These are phyloP conservation scores for Malassezia brasiliensis DNA, from an alignment of 1,284 basidiomycete genomes.

Conservation along the genomic window DNA sequence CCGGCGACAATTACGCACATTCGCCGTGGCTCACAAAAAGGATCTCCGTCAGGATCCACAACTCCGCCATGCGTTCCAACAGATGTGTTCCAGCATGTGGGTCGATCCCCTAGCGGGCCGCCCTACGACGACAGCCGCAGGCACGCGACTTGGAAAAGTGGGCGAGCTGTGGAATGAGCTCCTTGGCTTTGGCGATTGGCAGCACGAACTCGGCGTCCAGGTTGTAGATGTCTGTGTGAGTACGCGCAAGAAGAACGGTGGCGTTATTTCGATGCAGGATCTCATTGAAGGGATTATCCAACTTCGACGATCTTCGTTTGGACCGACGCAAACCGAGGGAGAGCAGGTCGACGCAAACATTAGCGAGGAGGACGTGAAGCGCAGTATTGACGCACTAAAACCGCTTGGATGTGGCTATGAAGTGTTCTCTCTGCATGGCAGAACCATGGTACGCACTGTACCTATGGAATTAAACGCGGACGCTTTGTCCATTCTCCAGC, in stretches of 20 bases:
- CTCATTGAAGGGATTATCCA: slow-evolving; percentile 67
- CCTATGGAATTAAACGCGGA: slow-evolving; percentile 49
- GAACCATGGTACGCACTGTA: slow-evolving; percentile 47
- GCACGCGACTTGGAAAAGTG: slow-evolving; percentile 52
- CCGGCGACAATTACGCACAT: slow-evolving; percentile 66
- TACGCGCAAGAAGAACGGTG: slow-evolving; percentile 77
- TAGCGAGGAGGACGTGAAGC: slow-evolving; percentile 72
- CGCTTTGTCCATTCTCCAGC: slow-evolving; percentile 33
- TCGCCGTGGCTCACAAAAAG: slow-evolving; percentile 71
- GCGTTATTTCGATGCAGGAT: slow-evolving; percentile 79
- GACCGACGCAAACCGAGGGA: not conserved
- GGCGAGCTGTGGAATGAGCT: slow-evolving; percentile 75
- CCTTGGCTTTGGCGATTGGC: slow-evolving; percentile 79
- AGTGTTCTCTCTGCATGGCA: slow-evolving; percentile 50
- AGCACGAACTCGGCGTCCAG: slow-evolving; percentile 89
- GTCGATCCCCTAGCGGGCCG: slow-evolving; percentile 71
- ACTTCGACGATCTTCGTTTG: slow-evolving; percentile 52
- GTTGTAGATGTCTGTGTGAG: slow-evolving; percentile 91
- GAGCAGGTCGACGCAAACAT: slow-evolving; percentile 30
- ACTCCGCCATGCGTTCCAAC: slow-evolving; percentile 84
- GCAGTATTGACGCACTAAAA: slow-evolving; percentile 74
- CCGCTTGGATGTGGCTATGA: slow-evolving; percentile 84
- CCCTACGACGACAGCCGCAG: slow-evolving; percentile 6
- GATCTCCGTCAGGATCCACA: slow-evolving; percentile 73
- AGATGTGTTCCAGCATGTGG: slow-evolving; percentile 88